phyloP scores from a whole-genome alignment of 148 eudicot genomes.

The Rhododendron ferrugineum region DNA sequence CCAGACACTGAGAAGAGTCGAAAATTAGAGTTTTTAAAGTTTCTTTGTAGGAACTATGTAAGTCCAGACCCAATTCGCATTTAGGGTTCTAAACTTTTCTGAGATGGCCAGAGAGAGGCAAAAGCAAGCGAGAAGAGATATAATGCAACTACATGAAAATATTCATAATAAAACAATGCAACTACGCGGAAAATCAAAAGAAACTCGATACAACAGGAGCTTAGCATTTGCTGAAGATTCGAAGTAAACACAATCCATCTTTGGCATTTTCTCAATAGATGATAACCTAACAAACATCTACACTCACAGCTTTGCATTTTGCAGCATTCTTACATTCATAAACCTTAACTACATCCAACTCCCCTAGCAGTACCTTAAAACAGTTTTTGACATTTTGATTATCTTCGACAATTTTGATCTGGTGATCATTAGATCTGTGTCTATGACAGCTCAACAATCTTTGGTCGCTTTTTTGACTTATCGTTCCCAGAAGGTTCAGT shows the following conservation, averaged over 20 bases:
- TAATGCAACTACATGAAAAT: not conserved
- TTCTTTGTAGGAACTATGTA: not conserved
- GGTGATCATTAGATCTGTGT: not conserved
- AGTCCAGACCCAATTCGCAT: not conserved
- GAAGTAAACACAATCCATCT: not conserved
- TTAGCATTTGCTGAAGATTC: not conserved
- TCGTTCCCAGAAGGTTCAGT: slow-evolving; percentile 16
- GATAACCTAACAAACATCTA: not conserved
- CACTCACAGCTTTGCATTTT: not conserved
- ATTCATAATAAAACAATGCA: not conserved
- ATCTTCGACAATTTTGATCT: not conserved
- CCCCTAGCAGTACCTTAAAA: not conserved
- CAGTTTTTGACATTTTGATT: not conserved
- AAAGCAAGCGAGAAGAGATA: not conserved
- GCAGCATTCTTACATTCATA: not conserved
- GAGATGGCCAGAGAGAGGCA: not conserved
- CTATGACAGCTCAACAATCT: slow-evolving; percentile 68
- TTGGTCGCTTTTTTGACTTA: slow-evolving; percentile 43
- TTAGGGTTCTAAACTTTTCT: not conserved
- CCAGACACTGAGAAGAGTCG: not conserved
- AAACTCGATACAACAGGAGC: not conserved
- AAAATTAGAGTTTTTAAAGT: too few species aligned
- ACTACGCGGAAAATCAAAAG: too few species aligned
- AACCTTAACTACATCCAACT: not conserved
- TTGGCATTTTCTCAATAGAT: not conserved